These are phyloP conservation scores for Colletotrichum sp. DNA, from an alignment of 2,329 filamentous ascomycete genomes.

Conservation along the genomic window DNA sequence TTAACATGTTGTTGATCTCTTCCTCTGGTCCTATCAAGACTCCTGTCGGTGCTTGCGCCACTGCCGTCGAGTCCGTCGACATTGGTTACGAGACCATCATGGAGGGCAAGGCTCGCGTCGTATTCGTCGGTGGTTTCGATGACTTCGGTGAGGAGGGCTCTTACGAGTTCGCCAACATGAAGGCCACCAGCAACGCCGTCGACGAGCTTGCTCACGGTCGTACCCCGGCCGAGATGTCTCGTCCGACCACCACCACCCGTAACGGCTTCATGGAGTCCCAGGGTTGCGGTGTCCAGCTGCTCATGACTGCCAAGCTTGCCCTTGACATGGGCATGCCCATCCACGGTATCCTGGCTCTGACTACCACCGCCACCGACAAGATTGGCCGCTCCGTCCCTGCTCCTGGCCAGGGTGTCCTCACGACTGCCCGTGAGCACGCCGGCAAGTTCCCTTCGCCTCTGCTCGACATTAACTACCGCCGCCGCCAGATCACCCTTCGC, in stretches of 20 bases:
- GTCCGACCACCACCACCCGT: slow-evolving; percentile 93
- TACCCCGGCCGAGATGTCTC: slow-evolving; percentile 96
- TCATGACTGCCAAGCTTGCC: slow-evolving; percentile 96
- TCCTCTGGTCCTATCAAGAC: slow-evolving; percentile 99
- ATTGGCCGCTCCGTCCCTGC: slow-evolving; percentile 97
- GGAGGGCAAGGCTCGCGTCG: slow-evolving; percentile 96
- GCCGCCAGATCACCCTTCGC: slow-evolving; percentile 91
- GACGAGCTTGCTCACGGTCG: slow-evolving; percentile 96
- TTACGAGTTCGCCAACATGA: slow-evolving; percentile 99
- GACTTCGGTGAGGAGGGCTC: slow-evolving; percentile 99
- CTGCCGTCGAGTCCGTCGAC: slow-evolving; percentile 94
- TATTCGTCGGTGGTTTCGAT: slow-evolving; percentile 98
- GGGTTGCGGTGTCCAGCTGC: slow-evolving; percentile 96
- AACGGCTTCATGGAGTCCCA: slow-evolving; percentile 99
- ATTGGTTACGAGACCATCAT: slow-evolving; percentile 98
- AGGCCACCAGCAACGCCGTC: slow-evolving; percentile 96
- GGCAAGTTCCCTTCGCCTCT: slow-evolving; percentile 95
- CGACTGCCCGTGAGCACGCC: slow-evolving; percentile 87
- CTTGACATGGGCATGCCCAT: slow-evolving; percentile 99
- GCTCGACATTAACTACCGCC: slow-evolving; percentile 96
- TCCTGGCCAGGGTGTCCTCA: slow-evolving; percentile 95
- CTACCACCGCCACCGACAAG: slow-evolving; percentile 97
- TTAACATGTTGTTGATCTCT: slow-evolving; percentile 97
- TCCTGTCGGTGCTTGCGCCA: slow-evolving; percentile 95
- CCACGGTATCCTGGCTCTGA: slow-evolving; percentile 91